Conservation (phyloP, 768 basidiomycete genomes). For the Hirschioporus abietinus region DNA sequence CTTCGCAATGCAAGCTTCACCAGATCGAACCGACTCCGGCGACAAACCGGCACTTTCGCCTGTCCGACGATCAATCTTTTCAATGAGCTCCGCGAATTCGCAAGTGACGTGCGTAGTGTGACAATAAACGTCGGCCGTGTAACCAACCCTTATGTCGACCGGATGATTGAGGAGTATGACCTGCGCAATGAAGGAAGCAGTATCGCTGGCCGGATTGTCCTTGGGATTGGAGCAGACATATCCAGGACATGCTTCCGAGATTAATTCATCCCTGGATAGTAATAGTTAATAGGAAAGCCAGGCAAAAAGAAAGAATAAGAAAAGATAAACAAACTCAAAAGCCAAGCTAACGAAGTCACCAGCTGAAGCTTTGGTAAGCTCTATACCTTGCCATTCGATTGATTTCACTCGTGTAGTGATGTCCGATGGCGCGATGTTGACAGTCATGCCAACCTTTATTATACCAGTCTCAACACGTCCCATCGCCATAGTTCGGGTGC, state of each 20-base stretch:
- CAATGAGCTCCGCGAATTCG: slow-evolving; percentile 97
- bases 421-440: slow-evolving; percentile 92
- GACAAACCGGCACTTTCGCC: slow-evolving; percentile 83
- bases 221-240: slow-evolving; percentile 99
- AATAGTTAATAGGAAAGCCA: not conserved
- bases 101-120: slow-evolving; percentile 99
- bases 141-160: slow-evolving; percentile 98
- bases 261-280: slow-evolving; percentile 85
- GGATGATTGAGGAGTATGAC: slow-evolving; percentile 99
- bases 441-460: slow-evolving; percentile 99
- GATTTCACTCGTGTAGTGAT: slow-evolving; percentile 99
- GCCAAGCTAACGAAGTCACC: slow-evolving; percentile 99
- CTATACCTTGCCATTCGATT: slow-evolving; percentile 99
- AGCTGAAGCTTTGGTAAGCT: slow-evolving; percentile 88
- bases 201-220: slow-evolving; percentile 99
- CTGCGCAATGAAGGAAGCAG: slow-evolving; percentile 98
- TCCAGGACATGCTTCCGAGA: slow-evolving; percentile 99
- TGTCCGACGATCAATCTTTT: slow-evolving; percentile 99
- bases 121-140: slow-evolving; percentile 98
- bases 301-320: no score
- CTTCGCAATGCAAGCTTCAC: slow-evolving; percentile 99
- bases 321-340: slow-evolving; percentile 75
- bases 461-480: slow-evolving; percentile 99
- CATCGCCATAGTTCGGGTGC: slow-evolving; percentile 99
- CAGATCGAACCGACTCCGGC: slow-evolving; percentile 99